phyloP scores from a whole-genome alignment of 192 early-diverging fungal genomes.

The Gryganskiella cystojenkinii region DNA sequence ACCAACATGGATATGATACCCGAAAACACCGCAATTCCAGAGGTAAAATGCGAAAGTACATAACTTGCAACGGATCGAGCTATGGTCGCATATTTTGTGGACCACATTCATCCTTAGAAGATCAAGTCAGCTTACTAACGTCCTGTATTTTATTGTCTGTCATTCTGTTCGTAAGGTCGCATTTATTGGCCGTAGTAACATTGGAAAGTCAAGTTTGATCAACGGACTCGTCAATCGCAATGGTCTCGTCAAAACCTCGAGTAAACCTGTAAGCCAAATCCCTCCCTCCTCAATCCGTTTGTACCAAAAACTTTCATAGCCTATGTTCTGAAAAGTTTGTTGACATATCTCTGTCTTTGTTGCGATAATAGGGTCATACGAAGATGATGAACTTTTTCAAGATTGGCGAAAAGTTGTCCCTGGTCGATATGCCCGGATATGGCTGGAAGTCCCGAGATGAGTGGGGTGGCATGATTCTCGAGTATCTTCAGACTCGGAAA shows the following conservation, averaged over 20 bases:
- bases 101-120: neutral
- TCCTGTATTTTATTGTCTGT: too few species aligned
- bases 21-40: constrained; percentile 44
- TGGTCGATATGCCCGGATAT: constrained; percentile 71
- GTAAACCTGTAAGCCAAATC: constrained; percentile 57
- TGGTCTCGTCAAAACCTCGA: constrained; percentile 62
- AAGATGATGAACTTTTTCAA: constrained; percentile 65
- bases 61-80: too few species aligned
- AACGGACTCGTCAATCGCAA: constrained; percentile 60
- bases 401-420: constrained; percentile 51
- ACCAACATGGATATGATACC: constrained; percentile 36
- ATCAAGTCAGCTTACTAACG: too few species aligned
- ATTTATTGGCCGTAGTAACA: constrained; percentile 67
- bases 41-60: too few species aligned
- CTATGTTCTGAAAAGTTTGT: constrained; percentile 1
- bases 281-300: neutral
- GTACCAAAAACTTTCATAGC: too few species aligned
- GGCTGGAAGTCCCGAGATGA: constrained; percentile 61
- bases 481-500: constrained; percentile 52
- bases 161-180: constrained; percentile 46
- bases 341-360: neutral
- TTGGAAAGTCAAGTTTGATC: constrained; percentile 69
- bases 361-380: constrained; percentile 60
- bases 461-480: constrained; percentile 63
- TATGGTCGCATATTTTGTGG: neutral